Evolutionary conservation across 2,329 filamentous ascomycete genomes (phyloP), one percentile per base, ranked within the genome.

Genomic region (Monascus ruber): DNA sequence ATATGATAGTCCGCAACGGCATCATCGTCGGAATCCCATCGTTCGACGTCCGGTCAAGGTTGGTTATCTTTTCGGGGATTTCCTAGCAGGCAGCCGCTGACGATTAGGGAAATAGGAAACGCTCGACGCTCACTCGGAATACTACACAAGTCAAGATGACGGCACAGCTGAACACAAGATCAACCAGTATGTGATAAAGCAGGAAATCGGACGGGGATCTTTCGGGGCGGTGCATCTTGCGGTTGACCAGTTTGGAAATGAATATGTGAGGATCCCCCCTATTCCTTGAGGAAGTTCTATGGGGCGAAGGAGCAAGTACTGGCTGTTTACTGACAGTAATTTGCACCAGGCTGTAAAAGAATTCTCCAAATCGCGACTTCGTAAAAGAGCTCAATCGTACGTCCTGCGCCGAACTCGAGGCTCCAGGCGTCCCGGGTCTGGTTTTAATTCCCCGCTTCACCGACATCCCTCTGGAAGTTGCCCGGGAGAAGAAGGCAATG

Each of bases 141-240:
- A 93, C 62, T 81, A 77, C 44, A 91, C 81, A 53, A 88, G 87
- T 59, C 82, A 89, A 51, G 72, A 81, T 49, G 86, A 94, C 55
- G 87, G 87, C 25, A 75, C 72, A 37, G 79, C 83, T 2, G 79
- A 93, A 56, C 85, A 93, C 56, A 77, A 79, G 42, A 89, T 96
- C 66, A 96, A 96, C 60, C 89, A 96, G 65, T 98, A 96, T 61
- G 73, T 83, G 42, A 91, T 98, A 55, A 81, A 83, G 60, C 83
- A 94, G 59, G 89, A 96, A 69, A 95, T 98, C 52, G 91, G 91
- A n/a, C 75, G 87, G 47, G 91, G 91, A 11, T 96, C 89, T 0
- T 98, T 94, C 60, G 91, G 91, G 5, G 83, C 88, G 7, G 91
- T 98, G 9, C 87, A 96, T 64, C 70, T 89, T 17, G 91, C 87